Evolutionary conservation across 345 rosid species (phyloP).

Genomic region (Eucalyptus leucophloia): DNA sequence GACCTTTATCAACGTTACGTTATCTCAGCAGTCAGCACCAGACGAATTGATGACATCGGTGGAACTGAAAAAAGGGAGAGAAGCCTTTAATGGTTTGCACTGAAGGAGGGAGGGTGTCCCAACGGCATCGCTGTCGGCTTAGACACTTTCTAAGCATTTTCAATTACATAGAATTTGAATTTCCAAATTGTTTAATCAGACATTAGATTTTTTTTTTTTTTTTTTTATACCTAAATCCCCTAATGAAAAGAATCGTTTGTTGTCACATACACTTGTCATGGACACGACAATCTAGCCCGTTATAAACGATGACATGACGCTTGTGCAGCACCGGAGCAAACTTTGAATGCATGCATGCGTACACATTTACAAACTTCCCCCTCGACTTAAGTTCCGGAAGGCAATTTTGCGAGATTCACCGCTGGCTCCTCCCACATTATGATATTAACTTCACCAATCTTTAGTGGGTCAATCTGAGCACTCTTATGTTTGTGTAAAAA

Average conservation of each 20-base stretch:
- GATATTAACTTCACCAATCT: background rate
- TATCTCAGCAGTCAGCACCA: background rate
- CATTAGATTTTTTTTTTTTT: background rate
- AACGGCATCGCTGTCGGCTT: background rate
- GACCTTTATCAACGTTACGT: background rate
- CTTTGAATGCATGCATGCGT: background rate
- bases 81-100: background rate
- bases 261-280: background rate
- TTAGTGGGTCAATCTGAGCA: background rate
- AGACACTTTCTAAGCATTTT: background rate
- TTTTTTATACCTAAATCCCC: background rate
- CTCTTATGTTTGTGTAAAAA: background rate
- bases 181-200: background rate
- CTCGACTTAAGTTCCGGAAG: background rate
- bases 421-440: too few relatives aligned
- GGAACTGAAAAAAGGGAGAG: background rate
- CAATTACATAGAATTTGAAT: background rate
- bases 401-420: too few relatives aligned
- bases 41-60: background rate
- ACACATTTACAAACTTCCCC: background rate
- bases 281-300: background rate
- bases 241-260: background rate
- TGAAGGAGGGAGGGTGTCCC: background rate
- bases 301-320: background rate
- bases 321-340: background rate